Evolutionary conservation across 257 asterid species (phyloP).

Genomic region (Mitragyna speciosa): DNA sequence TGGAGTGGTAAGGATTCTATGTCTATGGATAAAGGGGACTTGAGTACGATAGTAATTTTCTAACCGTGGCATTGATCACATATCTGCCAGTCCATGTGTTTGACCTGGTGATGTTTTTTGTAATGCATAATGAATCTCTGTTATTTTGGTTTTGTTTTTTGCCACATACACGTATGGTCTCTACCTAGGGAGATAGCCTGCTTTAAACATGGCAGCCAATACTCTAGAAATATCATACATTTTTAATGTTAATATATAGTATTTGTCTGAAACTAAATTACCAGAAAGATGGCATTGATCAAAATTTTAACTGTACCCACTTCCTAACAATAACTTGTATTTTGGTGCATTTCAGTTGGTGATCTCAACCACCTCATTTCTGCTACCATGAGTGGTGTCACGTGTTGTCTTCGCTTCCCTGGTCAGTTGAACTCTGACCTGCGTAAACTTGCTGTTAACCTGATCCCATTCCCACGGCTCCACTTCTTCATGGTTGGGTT

Average conservation of each 20-base stretch:
- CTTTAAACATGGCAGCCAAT: not conserved
- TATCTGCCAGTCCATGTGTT: not conserved
- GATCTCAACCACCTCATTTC: constrained; percentile 67
- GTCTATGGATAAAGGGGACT: not conserved
- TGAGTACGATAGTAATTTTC: not conserved
- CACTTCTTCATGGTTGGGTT: constrained; percentile 63
- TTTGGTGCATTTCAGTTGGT: constrained; percentile 43
- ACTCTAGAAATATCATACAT: not conserved
- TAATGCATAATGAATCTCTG: too few relatives aligned
- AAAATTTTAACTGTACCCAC: not conserved
- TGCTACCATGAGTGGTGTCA: constrained; percentile 64
- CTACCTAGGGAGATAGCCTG: not conserved
- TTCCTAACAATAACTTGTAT: not conserved
- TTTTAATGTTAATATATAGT: not conserved
- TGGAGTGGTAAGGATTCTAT: not conserved
- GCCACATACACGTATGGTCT: not conserved
- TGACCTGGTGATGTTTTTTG: not conserved
- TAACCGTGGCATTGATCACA: not conserved
- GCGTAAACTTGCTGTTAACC: constrained; percentile 54
- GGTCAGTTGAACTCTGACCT: constrained; percentile 63
- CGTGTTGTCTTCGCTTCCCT: constrained; percentile 62
- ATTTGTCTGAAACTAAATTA: not conserved
- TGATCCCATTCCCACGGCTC: constrained; percentile 61
- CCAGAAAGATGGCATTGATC: not conserved
- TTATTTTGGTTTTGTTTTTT: not conserved